Conservation (phyloP, 768 basidiomycete species). For the Polyporus arcularius region DNA sequence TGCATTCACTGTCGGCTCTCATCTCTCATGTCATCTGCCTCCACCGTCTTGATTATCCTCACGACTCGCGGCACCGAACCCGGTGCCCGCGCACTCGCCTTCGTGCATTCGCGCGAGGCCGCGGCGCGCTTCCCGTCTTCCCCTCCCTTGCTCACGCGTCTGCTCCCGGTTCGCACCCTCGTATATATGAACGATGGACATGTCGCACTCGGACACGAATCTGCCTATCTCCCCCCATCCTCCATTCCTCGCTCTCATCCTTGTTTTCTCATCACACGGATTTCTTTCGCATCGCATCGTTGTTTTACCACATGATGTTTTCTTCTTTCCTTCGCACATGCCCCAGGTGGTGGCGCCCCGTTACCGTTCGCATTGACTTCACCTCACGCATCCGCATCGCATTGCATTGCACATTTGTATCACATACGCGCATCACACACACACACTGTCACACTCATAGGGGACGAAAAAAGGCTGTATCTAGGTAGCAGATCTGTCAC, state of each 20-base stretch:
- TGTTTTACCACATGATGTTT: background rate
- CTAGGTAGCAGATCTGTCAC: slow-evolving; percentile 5
- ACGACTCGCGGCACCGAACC: background rate
- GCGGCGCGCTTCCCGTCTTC: background rate
- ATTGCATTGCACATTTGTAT: background rate
- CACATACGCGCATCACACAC: background rate
- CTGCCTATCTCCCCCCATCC: background rate
- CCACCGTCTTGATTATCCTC: background rate
- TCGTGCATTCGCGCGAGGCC: background rate
- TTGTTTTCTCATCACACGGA: background rate
- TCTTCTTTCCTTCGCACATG: background rate
- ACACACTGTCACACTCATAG: background rate
- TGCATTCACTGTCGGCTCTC: slow-evolving; percentile 15
- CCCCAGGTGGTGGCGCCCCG: background rate
- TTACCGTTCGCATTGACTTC: background rate
- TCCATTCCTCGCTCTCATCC: background rate
- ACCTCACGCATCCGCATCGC: background rate
- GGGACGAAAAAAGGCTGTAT: background rate
- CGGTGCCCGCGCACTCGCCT: background rate
- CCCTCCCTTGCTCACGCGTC: background rate
- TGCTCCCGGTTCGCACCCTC: background rate
- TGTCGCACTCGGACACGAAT: background rate
- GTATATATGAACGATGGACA: background rate
- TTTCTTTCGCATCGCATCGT: background rate
- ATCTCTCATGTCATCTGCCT: background rate